Evolutionary conservation across 768 basidiomycete genomes (phyloP), one percentile per base, ranked within the genome.

Genomic region (Nevesoporus exiguus): DNA sequence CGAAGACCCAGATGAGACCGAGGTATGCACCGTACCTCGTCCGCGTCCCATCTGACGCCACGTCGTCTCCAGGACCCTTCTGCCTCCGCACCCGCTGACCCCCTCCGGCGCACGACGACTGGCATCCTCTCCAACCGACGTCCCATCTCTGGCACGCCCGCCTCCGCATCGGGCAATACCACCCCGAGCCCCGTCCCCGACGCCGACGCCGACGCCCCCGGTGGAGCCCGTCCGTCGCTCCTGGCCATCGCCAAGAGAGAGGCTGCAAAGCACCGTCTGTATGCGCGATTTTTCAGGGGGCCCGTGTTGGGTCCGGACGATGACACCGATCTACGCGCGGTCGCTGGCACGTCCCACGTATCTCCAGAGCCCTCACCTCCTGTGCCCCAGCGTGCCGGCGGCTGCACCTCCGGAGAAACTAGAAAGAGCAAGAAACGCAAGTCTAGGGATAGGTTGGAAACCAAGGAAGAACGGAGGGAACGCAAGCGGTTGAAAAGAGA

Each of bases 211-310:
- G 34, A 3, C 24, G 5, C 27, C 17, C 27, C 27, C 27, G 5
- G 27, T 8, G 10, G 21, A 58, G 55, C 8, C 7, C 76, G 74
- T 42, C 70, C 77, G 19, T 82, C 75, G 52, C 69, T 92, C 13
- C 64, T 93, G 49, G 74, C 81, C 0, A 68, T 73, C 4, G 89
- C 91, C 6, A 92, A 91, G 69, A 78, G 86, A 42, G 88, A 92
- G 59, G 84, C 89, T 10, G 94, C 93, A 0, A 82, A 80, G 56
- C 77, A 81, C 11, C 77, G 76, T 19, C 77, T 98, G 3, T 98
- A 97, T 67, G 77, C 90, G 5, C 77, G 77, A 54, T 96, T 97
- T 69, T 89, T 87, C 64, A 81, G 86, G 22, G 94, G 93, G 0
- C 84, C 88, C 19, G 73, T 86, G 31, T 69, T 91, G 17, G 80